Evolutionary conservation across 176 grass and related monocot species (phyloP).

Genomic region (Calamus simplicifolius): DNA sequence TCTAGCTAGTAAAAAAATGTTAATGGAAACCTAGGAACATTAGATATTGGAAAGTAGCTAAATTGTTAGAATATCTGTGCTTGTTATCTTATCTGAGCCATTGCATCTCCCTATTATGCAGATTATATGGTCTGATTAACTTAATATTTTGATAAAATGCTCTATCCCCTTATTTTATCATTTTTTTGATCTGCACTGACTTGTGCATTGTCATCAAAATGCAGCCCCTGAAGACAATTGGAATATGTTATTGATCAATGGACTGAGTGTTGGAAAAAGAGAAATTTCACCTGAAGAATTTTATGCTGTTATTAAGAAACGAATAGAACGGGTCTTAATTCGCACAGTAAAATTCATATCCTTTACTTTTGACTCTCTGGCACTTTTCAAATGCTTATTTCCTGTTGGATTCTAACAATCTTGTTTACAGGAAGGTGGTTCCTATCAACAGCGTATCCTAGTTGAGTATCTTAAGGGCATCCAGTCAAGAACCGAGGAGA

Average conservation of each 20-base stretch:
- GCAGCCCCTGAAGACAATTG: slow-evolving; percentile 64
- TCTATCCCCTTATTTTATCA: background rate
- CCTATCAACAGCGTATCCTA: slow-evolving; percentile 74
- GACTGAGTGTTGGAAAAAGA: slow-evolving; percentile 73
- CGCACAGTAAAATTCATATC: slow-evolving; percentile 58
- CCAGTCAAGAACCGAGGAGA: slow-evolving; percentile 65
- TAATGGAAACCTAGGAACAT: no score
- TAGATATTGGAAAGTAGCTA: no score
- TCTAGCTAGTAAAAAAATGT: no score
- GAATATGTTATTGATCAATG: slow-evolving; percentile 74
- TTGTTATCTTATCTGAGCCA: no score
- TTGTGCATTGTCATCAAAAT: slow-evolving; percentile 17
- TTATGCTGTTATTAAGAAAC: slow-evolving; percentile 67
- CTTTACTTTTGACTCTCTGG: background rate
- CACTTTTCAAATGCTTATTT: background rate
- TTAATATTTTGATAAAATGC: no score
- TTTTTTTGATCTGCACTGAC: slow-evolving; percentile 10
- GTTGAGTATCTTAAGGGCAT: slow-evolving; percentile 91
- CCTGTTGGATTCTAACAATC: no score
- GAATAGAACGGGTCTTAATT: slow-evolving; percentile 84
- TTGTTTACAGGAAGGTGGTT: slow-evolving; percentile 75
- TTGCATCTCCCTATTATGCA: no score
- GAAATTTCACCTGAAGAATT: slow-evolving; percentile 65
- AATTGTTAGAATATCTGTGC: no score
- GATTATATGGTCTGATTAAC: no score